These are phyloP conservation scores for Gliomastix tumulicola DNA, from an alignment of 2,329 filamentous ascomycete genomes.

Conservation along the genomic window DNA sequence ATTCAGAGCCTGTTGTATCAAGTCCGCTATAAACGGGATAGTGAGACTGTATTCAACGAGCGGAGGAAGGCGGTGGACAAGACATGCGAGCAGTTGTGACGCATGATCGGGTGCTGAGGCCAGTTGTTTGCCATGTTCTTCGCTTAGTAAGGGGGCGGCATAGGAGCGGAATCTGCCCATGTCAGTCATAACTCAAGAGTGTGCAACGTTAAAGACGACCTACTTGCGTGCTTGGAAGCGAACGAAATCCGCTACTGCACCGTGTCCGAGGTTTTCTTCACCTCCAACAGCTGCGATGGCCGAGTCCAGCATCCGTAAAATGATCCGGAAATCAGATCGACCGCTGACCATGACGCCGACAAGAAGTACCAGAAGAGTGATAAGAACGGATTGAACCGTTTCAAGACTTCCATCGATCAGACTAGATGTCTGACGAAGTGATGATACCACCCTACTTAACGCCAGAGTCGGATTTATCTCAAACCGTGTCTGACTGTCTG, in stretches of 20 bases:
- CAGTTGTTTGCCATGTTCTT: not conserved
- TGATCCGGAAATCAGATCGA: slow-evolving; percentile 13
- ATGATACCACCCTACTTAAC: no score
- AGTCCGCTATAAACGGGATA: not conserved
- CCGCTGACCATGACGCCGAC: slow-evolving; percentile 16
- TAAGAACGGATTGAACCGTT: slow-evolving; percentile 11
- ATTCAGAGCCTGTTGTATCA: slow-evolving; percentile 1
- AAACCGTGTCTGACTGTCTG: no score
- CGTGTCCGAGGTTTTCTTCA: slow-evolving; percentile 7
- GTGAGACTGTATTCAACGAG: not conserved
- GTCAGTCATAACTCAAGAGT: slow-evolving; percentile 23
- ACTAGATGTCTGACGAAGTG: no score
- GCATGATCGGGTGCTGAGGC: not conserved
- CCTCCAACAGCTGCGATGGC: slow-evolving; percentile 16
- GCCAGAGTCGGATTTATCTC: no score
- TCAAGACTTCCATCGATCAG: no score
- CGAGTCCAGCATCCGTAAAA: slow-evolving; percentile 17
- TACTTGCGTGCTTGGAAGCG: slow-evolving; percentile 16
- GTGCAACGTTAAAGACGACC: slow-evolving; percentile 1
- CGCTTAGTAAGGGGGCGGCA: slow-evolving; percentile 1
- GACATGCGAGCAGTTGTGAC: not conserved
- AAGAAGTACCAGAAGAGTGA: slow-evolving; percentile 14
- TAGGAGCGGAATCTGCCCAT: slow-evolving; percentile 34
- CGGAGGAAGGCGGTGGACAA: not conserved
- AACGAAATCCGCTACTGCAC: slow-evolving; percentile 10